phyloP scores from a whole-genome alignment of 1,139 yeast species.

The Spathaspora jeffriesii region DNA sequence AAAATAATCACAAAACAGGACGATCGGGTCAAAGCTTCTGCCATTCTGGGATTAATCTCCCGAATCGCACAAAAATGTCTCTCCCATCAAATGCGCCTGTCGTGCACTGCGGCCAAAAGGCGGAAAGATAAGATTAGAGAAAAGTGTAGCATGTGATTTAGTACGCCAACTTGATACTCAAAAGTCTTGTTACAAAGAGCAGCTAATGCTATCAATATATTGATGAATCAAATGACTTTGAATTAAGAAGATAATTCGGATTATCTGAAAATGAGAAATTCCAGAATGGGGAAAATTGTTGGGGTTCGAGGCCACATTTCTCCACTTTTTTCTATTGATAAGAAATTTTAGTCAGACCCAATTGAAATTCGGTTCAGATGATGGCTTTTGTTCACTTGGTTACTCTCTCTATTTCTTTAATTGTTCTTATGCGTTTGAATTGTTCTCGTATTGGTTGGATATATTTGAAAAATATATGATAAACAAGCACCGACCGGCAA shows the following conservation, averaged over 20 bases:
- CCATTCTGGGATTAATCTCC: background rate
- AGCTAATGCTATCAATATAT: background rate
- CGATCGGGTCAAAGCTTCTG: background rate
- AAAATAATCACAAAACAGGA: slow-evolving; percentile 2
- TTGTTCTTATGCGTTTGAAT: background rate
- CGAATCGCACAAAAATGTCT: background rate
- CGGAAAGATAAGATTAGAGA: background rate
- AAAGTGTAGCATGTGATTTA: background rate
- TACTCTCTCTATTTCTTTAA: background rate
- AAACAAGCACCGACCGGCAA: background rate
- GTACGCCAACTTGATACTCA: background rate
- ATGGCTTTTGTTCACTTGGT: background rate
- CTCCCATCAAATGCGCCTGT: background rate
- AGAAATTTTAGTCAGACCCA: background rate
- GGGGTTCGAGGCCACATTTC: background rate
- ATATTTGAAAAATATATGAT: background rate
- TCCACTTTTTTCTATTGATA: background rate
- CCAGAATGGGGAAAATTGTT: slow-evolving; percentile 2
- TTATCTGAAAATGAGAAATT: background rate
- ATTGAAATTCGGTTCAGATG: background rate
- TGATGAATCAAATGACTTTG: background rate
- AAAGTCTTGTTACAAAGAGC: background rate
- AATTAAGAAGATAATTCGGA: background rate
- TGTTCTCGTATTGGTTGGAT: background rate
- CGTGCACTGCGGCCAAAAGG: background rate